Conservation (phyloP, 169 alveolate genomes). For the Babesia divergens region DNA sequence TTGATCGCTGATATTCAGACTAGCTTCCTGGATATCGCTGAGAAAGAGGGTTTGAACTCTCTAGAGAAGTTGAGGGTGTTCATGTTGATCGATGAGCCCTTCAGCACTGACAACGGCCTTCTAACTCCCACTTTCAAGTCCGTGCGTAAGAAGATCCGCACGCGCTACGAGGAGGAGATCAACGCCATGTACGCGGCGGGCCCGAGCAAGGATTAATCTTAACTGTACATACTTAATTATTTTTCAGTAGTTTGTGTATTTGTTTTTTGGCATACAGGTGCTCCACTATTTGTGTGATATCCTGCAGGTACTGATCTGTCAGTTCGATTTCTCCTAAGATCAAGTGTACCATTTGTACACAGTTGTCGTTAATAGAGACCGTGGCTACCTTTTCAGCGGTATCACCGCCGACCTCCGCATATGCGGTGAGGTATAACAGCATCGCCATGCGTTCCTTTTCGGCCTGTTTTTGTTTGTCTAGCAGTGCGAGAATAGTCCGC, state of each 20-base stretch:
- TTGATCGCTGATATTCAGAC: conserved; percentile 31
- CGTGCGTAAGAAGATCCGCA: conserved; percentile 77
- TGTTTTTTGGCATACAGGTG: conserved; percentile 2
- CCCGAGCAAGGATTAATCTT: background rate
- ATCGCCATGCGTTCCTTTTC: background rate
- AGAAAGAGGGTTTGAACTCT: conserved; percentile 63
- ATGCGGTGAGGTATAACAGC: conserved; percentile 10
- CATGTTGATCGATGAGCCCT: conserved; percentile 78
- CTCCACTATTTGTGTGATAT: background rate
- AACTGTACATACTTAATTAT: background rate
- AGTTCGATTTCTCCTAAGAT: background rate
- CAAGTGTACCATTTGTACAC: background rate
- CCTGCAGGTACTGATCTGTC: background rate
- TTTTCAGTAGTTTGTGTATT: background rate
- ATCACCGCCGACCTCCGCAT: conserved; percentile 29
- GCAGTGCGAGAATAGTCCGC: background rate
- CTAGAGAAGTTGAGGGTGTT: conserved; percentile 79
- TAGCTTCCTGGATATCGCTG: conserved; percentile 55
- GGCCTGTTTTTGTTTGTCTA: background rate
- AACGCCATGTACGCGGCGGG: conserved; percentile 71
- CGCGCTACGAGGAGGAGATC: conserved; percentile 54
- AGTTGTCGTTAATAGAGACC: background rate
- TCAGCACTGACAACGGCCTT: conserved; percentile 84
- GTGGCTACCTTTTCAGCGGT: background rate
- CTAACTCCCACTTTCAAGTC: conserved; percentile 92